Conservation (phyloP, 495 filamentous ascomycete species). For the Aspergillus hancockii region DNA sequence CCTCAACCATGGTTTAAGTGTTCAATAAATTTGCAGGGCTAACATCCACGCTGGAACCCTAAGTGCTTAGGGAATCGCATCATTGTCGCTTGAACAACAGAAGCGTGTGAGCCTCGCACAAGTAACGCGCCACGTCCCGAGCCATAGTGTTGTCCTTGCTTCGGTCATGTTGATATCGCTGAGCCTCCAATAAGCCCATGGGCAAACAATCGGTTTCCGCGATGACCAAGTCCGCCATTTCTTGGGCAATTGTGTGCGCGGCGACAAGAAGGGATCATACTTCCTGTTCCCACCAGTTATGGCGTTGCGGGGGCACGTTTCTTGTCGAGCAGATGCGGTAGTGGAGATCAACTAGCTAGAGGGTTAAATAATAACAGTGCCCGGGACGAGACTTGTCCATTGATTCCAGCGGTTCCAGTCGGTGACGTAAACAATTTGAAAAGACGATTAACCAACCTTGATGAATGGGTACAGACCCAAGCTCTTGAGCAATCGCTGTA, state of each 20-base stretch:
- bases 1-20: too few species aligned
- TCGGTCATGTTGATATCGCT: not conserved
- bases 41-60: too few species aligned
- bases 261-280: not conserved
- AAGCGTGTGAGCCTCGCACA: not conserved
- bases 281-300: constrained; percentile 19
- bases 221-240: constrained; percentile 2
- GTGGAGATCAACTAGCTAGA: constrained; percentile 17
- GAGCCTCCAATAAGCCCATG: constrained; percentile 1
- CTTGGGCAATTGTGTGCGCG: not conserved
- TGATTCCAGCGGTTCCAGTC: constrained; percentile 8
- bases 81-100: too few species aligned
- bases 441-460: constrained; percentile 14
- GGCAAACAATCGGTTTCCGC: not conserved
- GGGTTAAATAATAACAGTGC: constrained; percentile 1
- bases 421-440: constrained; percentile 11
- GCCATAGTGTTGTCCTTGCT: not conserved
- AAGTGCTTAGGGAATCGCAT: too few species aligned
- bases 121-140: not conserved
- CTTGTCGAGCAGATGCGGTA: constrained; percentile 20
- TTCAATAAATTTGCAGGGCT: too few species aligned
- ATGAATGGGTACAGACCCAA: constrained; percentile 5
- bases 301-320: constrained; percentile 18
- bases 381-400: constrained; percentile 7
- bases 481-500: not conserved